phyloP scores from a whole-genome alignment of 768 basidiomycete species.

The Roridomyces roridus region DNA sequence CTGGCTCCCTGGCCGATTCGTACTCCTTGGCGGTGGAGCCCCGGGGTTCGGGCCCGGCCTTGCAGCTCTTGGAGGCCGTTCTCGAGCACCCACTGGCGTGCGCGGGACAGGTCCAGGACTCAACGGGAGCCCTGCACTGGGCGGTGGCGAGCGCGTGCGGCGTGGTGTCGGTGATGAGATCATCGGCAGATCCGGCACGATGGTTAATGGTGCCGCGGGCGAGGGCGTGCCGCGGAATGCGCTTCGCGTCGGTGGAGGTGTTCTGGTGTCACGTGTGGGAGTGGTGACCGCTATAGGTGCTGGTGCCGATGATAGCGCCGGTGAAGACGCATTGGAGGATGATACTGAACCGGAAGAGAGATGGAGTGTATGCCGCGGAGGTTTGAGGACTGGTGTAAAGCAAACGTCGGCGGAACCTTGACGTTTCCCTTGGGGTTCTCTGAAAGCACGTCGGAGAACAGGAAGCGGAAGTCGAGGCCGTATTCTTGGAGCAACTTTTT shows the following conservation, averaged over 20 bases:
- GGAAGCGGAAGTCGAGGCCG: slow-evolving; percentile 78
- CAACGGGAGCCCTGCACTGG: slow-evolving; percentile 25
- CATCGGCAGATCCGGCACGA: slow-evolving; percentile 29
- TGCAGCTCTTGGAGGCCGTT: not conserved
- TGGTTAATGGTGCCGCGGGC: slow-evolving; percentile 15
- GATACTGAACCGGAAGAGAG: slow-evolving; percentile 1
- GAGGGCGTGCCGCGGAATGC: slow-evolving; percentile 8
- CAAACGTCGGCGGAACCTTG: slow-evolving; percentile 13
- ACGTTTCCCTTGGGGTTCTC: slow-evolving; percentile 37
- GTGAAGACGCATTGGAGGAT: not conserved
- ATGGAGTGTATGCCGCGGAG: slow-evolving; percentile 14
- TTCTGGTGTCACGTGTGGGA: slow-evolving; percentile 1
- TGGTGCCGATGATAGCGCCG: not conserved
- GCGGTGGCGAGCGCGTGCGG: slow-evolving; percentile 38
- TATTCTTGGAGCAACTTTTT: slow-evolving; percentile 79
- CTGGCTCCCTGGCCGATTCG: slow-evolving; percentile 67
- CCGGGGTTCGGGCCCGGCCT: slow-evolving; percentile 23
- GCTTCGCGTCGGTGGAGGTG: slow-evolving; percentile 1
- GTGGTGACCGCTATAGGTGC: slow-evolving; percentile 11
- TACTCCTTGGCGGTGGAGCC: slow-evolving; percentile 70
- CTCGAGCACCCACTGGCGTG: not conserved
- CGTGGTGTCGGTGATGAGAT: slow-evolving; percentile 41
- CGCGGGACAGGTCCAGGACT: not conserved
- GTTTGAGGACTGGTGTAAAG: slow-evolving; percentile 23
- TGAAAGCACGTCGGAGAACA: slow-evolving; percentile 60